Evolutionary conservation across 139 green algal genomes (phyloP), one percentile per base, ranked within the genome.

Genomic region (Auxenochlorella protothecoides): DNA sequence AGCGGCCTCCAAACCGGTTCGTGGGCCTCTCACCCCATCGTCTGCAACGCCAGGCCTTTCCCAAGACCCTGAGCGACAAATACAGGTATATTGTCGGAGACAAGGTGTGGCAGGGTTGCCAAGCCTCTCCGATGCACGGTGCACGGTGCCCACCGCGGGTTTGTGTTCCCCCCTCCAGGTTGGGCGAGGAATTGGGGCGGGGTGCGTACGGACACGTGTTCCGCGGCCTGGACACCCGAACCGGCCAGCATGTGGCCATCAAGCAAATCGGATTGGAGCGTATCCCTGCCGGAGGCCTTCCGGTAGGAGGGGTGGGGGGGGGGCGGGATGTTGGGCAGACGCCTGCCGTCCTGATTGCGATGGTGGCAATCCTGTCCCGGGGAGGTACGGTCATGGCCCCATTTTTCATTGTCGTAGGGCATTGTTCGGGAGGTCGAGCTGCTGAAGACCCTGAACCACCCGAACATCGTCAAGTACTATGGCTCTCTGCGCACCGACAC

Each of bases 381-480:
- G 27, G 27, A 44, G 27, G 27, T 44, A 44, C 27, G 27, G 27
- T 44, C 27, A 44, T 44, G 27, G 27, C 27, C 27, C 27, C 27
- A 44, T 44, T 44, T 1, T 0, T 44, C 27, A 44, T 44, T 44
- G 27, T 44, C 27, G 27, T 66, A 84, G 62, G 76, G 81, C 69
- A 85, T 96, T 14, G 88, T 92, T 82, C 84, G 82, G 5, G 91
- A 97, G 74, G 93, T 97, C 55, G 89, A 96, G 63, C 82, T 97
- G 70, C 83, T 97, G 5, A 90, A 95, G 74, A 91, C 86, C 3
- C 85, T 98, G 14, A 93, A 94, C 63, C 94, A 98, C 79, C 84
- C 85, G 52, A 97, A 98, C 81, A 97, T 98, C 52, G 94, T 98
- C 68, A 92, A 97, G 78, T 98, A 98, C 72, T 77, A 96, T 4